phyloP scores from a whole-genome alignment of 2,329 filamentous ascomycete species.

The Trichocomaceae sp. region DNA sequence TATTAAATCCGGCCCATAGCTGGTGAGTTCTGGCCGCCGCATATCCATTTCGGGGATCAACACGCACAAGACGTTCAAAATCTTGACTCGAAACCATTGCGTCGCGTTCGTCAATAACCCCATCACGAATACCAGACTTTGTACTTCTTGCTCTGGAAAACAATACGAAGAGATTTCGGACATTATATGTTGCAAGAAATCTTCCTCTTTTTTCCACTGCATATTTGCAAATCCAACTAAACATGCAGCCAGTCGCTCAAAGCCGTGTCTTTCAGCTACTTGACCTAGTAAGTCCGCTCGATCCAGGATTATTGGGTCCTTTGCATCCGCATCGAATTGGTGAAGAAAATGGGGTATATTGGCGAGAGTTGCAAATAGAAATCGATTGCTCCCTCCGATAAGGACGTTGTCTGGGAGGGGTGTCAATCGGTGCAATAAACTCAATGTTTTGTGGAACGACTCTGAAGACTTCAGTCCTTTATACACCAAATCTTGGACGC shows the following conservation, averaged over 20 bases:
- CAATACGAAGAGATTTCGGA: slow-evolving; percentile 69
- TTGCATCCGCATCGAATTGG: slow-evolving; percentile 61
- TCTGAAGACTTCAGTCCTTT: slow-evolving; percentile 85
- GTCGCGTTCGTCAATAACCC: slow-evolving; percentile 83
- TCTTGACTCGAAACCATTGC: slow-evolving; percentile 85
- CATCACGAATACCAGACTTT: slow-evolving; percentile 81
- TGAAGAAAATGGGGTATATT: slow-evolving; percentile 82
- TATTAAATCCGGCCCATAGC: slow-evolving; percentile 88
- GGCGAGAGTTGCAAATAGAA: slow-evolving; percentile 83
- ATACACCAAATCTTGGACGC: slow-evolving; percentile 76
- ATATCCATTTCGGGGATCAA: slow-evolving; percentile 89
- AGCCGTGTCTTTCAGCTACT: slow-evolving; percentile 67
- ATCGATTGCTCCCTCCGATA: slow-evolving; percentile 71
- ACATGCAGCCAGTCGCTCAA: slow-evolving; percentile 59
- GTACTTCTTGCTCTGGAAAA: slow-evolving; percentile 75
- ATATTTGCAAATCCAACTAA: slow-evolving; percentile 64
- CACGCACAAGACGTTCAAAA: slow-evolving; percentile 80
- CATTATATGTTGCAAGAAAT: slow-evolving; percentile 70
- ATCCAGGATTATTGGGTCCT: slow-evolving; percentile 51
- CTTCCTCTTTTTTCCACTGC: slow-evolving; percentile 60
- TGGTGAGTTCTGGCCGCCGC: slow-evolving; percentile 80
- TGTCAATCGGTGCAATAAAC: slow-evolving; percentile 70
- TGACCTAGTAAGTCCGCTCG: slow-evolving; percentile 64
- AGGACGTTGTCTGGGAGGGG: slow-evolving; percentile 71
- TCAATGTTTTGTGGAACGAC: slow-evolving; percentile 71